Conservation (phyloP, 257 asterid species). For the Hygrophila difformis region DNA sequence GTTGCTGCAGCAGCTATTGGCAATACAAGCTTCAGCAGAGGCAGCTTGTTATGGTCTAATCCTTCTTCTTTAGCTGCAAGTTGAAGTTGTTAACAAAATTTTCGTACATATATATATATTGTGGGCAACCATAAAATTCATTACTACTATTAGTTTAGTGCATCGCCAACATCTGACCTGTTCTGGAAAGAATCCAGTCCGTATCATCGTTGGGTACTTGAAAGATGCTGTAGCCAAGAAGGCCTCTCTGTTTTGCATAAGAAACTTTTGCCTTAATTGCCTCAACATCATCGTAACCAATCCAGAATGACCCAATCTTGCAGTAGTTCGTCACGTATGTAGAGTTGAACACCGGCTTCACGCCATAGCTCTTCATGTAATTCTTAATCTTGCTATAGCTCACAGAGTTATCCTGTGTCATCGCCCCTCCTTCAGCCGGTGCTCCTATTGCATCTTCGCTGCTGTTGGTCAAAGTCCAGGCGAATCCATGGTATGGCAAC, state of each 20-base stretch:
- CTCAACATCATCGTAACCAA: slow-evolving; percentile 35
- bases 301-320: slow-evolving; percentile 35
- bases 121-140: too few relatives aligned
- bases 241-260: slow-evolving; percentile 30
- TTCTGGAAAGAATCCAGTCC: slow-evolving; percentile 33
- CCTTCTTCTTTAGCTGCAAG: slow-evolving; percentile 21
- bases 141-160: too few relatives aligned
- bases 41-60: slow-evolving; percentile 7
- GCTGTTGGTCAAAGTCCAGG: slow-evolving; percentile 27
- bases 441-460: slow-evolving; percentile 31
- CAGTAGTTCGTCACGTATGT: slow-evolving; percentile 33
- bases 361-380: slow-evolving; percentile 20
- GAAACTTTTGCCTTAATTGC: slow-evolving; percentile 27
- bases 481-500: slow-evolving; percentile 41
- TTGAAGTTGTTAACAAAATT: too few relatives aligned
- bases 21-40: slow-evolving; percentile 8
- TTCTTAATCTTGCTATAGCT: slow-evolving; percentile 18
- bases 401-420: slow-evolving; percentile 14
- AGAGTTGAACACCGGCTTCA: slow-evolving; percentile 14
- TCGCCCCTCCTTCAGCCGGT: slow-evolving; percentile 29
- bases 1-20: slow-evolving; percentile 13
- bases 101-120: too few relatives aligned
- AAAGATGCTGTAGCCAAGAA: slow-evolving; percentile 50
- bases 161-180: too few relatives aligned
- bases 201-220: slow-evolving; percentile 34